Evolutionary conservation across 2,329 filamentous ascomycete genomes (phyloP).

Genomic region (Pestalotiopsis sp.): DNA sequence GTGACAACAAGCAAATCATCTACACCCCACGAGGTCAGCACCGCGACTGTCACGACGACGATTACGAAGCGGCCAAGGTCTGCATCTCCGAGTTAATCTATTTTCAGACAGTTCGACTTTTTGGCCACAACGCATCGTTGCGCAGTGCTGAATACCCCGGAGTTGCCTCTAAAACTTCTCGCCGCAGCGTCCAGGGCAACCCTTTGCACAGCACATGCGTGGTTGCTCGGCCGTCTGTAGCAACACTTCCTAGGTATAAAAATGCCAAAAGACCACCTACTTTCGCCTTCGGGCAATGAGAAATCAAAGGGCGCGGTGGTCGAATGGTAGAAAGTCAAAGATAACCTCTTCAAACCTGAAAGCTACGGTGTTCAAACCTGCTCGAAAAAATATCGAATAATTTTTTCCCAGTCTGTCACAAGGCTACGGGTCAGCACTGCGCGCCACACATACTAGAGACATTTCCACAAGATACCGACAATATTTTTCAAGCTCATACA

Average conservation of each 20-base stretch:
- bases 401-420: not conserved
- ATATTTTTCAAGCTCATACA: not conserved
- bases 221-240: not conserved
- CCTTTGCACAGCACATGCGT: not conserved
- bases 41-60: too few relatives aligned
- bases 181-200: not conserved
- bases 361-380: not conserved
- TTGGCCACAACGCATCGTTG: not conserved
- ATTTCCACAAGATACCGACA: too few relatives aligned
- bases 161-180: not conserved
- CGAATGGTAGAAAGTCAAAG: slow-evolving; percentile 2
- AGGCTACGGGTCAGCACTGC: not conserved
- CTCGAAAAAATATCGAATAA: not conserved
- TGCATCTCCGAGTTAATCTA: too few relatives aligned
- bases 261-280: not conserved
- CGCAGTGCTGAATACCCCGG: not conserved
- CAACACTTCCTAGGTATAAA: not conserved
- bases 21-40: too few relatives aligned
- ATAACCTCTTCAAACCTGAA: not conserved
- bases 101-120: not conserved
- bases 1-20: too few relatives aligned
- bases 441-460: not conserved
- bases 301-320: not conserved
- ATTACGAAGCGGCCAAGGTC: too few relatives aligned
- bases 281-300: not conserved